These are phyloP conservation scores for Henckelia pumila DNA, from an alignment of 257 asterid genomes.

Conservation along the genomic window DNA sequence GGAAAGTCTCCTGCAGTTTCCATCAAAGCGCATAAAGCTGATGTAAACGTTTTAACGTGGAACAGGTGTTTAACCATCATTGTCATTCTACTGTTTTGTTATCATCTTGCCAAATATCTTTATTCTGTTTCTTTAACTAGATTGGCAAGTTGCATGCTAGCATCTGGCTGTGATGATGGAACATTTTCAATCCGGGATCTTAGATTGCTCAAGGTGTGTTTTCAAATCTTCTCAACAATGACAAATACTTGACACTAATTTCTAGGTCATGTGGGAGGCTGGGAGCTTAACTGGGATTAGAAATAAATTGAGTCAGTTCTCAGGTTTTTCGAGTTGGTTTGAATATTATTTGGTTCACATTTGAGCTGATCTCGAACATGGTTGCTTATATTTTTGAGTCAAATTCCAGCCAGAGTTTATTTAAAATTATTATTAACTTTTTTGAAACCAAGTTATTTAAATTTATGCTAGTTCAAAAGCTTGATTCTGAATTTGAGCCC, in stretches of 20 bases:
- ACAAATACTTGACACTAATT: not conserved
- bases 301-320: no score
- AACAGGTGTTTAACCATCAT: conserved; percentile 55
- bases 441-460: no score
- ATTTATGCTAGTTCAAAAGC: not conserved
- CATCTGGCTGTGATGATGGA: conserved; percentile 98
- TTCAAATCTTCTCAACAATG: not conserved
- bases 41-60: conserved; percentile 97
- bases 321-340: no score
- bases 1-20: conserved; percentile 79
- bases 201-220: conserved; percentile 70
- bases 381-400: not conserved
- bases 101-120: not conserved
- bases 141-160: conserved; percentile 85
- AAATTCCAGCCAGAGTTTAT: not conserved
- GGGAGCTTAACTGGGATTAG: not conserved
- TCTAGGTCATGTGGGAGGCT: not conserved
- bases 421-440: no score
- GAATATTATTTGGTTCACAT: no score
- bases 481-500: not conserved
- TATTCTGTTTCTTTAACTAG: conserved; percentile 39
- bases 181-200: conserved; percentile 86
- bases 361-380: not conserved
- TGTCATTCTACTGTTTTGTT: not conserved
- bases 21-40: conserved; percentile 80